These are phyloP conservation scores for Euryodendron excelsum DNA, from an alignment of 148 eudicot genomes.

Conservation along the genomic window DNA sequence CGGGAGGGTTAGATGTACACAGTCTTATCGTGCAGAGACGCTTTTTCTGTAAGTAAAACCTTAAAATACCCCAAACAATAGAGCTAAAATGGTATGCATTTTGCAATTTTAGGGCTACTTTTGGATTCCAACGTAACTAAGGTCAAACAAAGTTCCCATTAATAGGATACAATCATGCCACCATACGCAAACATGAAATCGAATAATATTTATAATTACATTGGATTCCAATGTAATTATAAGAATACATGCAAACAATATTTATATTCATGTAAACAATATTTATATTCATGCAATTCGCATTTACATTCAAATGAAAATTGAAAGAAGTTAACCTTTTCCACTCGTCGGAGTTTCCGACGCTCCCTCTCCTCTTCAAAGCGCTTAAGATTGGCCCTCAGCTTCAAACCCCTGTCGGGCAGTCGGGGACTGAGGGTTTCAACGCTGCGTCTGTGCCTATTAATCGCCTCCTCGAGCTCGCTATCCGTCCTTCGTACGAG, in stretches of 20 bases:
- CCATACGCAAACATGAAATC: neutral
- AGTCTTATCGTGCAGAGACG: too few relatives aligned
- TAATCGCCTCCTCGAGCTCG: slow-evolving; percentile 11
- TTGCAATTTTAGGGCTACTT: too few relatives aligned
- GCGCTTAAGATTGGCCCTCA: slow-evolving; percentile 9
- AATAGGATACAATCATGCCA: neutral
- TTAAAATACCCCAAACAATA: too few relatives aligned
- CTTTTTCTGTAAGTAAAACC: too few relatives aligned
- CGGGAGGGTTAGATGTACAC: too few relatives aligned
- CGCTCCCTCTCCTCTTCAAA: slow-evolving; percentile 20
- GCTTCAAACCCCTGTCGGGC: slow-evolving; percentile 31
- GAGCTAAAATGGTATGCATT: neutral
- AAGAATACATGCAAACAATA: too few relatives aligned
- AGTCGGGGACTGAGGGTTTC: neutral
- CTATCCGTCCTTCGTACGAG: neutral
- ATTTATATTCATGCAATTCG: neutral
- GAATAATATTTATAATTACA: neutral
- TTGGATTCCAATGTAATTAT: too few relatives aligned
- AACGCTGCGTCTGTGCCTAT: neutral
- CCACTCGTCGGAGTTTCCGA: slow-evolving; percentile 15
- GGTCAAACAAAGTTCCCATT: neutral
- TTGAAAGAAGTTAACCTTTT: slow-evolving; percentile 2
- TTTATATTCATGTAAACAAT: neutral
- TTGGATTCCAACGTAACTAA: neutral
- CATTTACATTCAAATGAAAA: neutral